Evolutionary conservation across 371 early-diverging fungal species (phyloP), one percentile per base, ranked within the genome.

Genomic region (Mucor indicus): DNA sequence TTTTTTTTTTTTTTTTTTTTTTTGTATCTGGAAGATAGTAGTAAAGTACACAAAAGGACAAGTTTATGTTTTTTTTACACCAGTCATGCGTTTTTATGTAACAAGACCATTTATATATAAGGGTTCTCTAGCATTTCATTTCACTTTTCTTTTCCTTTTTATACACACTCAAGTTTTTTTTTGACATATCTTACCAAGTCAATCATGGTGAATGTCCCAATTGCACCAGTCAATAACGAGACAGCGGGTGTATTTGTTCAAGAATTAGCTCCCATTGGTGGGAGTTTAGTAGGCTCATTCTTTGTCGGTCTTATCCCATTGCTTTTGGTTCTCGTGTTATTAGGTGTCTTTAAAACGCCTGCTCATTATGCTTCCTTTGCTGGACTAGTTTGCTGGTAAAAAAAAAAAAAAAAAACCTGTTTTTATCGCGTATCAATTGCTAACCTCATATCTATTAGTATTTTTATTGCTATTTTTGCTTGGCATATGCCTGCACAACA

Each of bases 401-500:
- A 13, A 13, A 15, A 15, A 13, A 13, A 33, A 33, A 13, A 33
- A 15, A 33, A 9, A 33, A 33, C 6, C n/a, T 33, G 5, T 13
- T 9, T 33, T 13, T 9, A 4, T 13, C 4, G 35, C 4, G n/a
- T 33, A 13, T 13, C 38, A 16, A n/a, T n/a, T n/a, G n/a, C n/a
- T n/a, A n/a, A n/a, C n/a, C n/a, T n/a, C n/a, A n/a, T n/a, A n/a
- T n/a, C n/a, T n/a, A n/a, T n/a, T 53, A 72, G 77, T 58, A 76
- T 76, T 9, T 72, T 76, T 36, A 72, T 76, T 15, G 70, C 77
- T 15, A 76, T 76, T 21, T 76, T 76, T 53, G 77, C 49, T 5
- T 76, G 77, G 77, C 64, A 72, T 39, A 76, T 76, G 77, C 77
- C 77, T 25, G 77, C 77, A 30, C 65, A 69, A 38, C 60, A 67